Base-by-base conservation (phyloP, 345 rosid species). In the Eucalyptus marginata region DNA sequence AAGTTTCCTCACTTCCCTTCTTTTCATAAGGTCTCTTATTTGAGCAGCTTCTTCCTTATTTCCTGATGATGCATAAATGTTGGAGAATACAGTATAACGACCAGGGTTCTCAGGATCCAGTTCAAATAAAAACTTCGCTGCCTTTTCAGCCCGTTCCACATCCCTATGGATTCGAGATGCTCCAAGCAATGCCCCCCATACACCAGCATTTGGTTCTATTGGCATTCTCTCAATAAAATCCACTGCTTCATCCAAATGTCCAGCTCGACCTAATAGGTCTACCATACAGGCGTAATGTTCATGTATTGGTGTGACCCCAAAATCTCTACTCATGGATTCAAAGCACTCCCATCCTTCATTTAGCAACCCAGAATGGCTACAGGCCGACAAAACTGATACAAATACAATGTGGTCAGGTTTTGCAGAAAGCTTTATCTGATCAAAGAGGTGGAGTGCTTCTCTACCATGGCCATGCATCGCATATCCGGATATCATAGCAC, bases 231-330 rank as follows among this genome's bases (percentile, higher is more conserved):
- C 68, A 29, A 94, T 94, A 88, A 94, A 93, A 17, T 89, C 88
- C 47, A 24, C 24, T 47, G 95, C 95, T 89, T 94, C 93, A 29
- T 87, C 71, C 66, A 94, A 88, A 54, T 71, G 90, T 24, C 94
- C 96, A 17, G 93, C 92, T 90, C 95, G 91, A 49, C 94, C 94
- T 59, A 94, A 89, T 68, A 94, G 91, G 89, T 94, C 96, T 86
- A 94, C 94, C 94, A 93, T 91, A 87, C 95, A 93, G 15, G 96
- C 92, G 47, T 91, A 91, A 86, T 94, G 95, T 81, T 93, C 93
- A 56, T 91, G 52, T 71, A 81, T 86, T 71, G 95, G 95, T 13
- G 64, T 89, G 40, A 93, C 88, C 62, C 92, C 92, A 80, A 90
- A 93, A 89, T 91, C 93, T 88, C 86, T 91, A 52, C 27, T 47